phyloP scores from a whole-genome alignment of 169 alveolate species.

The Cryptosporidium felis region DNA sequence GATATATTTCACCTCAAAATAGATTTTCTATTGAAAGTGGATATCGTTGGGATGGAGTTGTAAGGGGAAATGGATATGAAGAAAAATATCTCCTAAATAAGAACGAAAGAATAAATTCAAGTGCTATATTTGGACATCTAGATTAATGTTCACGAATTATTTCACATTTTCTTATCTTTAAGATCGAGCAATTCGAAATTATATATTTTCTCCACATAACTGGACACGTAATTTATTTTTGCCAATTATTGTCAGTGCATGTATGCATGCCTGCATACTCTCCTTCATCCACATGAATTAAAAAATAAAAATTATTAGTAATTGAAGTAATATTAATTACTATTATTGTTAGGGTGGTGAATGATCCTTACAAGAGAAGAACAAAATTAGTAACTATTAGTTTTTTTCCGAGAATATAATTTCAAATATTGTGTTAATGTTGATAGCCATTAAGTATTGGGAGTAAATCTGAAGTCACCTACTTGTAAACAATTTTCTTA shows the following conservation, averaged over 20 bases:
- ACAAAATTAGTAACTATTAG: too few species aligned
- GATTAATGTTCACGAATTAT: not conserved
- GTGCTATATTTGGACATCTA: not conserved
- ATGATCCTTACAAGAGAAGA: too few species aligned
- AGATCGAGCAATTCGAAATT: not conserved
- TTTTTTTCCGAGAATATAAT: too few species aligned
- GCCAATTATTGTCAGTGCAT: not conserved
- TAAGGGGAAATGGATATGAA: slow-evolving; percentile 93
- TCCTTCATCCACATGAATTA: too few species aligned
- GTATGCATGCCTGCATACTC: not conserved
- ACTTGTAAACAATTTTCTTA: too few species aligned
- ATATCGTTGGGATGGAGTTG: slow-evolving; percentile 96
- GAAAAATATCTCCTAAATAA: slow-evolving; percentile 71
- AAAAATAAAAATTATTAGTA: too few species aligned
- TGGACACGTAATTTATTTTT: slow-evolving; percentile 15
- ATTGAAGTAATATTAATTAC: too few species aligned
- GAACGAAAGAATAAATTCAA: not conserved
- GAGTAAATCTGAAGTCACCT: too few species aligned
- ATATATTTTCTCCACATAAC: not conserved
- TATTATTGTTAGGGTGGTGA: too few species aligned
- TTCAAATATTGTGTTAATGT: too few species aligned
- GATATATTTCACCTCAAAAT: slow-evolving; percentile 85
- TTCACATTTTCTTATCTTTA: not conserved
- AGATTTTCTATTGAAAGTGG: slow-evolving; percentile 93
- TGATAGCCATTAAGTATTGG: too few species aligned